Evolutionary conservation across 1,139 yeast species (phyloP).

Genomic region (Maudiozyma humilis): DNA sequence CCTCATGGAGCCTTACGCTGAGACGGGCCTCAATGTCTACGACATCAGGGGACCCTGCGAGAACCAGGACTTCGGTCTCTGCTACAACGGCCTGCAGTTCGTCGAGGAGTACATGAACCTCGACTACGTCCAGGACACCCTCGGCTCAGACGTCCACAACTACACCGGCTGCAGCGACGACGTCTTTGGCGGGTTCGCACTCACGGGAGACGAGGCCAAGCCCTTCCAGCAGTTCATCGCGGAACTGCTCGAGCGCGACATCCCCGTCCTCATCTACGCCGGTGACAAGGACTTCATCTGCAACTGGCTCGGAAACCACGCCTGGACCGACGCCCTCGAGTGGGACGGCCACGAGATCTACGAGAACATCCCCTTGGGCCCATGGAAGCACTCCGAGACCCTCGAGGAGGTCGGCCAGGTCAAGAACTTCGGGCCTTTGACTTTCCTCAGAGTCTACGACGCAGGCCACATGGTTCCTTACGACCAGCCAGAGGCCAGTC

Average conservation of each 20-base stretch:
- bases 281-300: slow-evolving; percentile 84
- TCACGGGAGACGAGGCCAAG: slow-evolving; percentile 87
- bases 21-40: slow-evolving; percentile 85
- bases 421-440: slow-evolving; percentile 45
- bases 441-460: slow-evolving; percentile 53
- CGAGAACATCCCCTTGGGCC: slow-evolving; percentile 34
- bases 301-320: slow-evolving; percentile 79
- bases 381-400: slow-evolving; percentile 32
- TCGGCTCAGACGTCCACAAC: slow-evolving; percentile 83
- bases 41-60: slow-evolving; percentile 86
- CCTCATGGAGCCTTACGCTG: slow-evolving; percentile 76
- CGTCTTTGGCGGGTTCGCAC: slow-evolving; percentile 67
- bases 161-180: slow-evolving; percentile 81
- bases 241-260: slow-evolving; percentile 45
- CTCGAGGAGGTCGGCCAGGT: slow-evolving; percentile 45
- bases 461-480: slow-evolving; percentile 75
- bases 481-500: slow-evolving; percentile 67
- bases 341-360: slow-evolving; percentile 58
- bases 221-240: slow-evolving; percentile 61
- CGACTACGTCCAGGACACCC: slow-evolving; percentile 59
- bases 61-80: slow-evolving; percentile 45
- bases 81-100: slow-evolving; percentile 64
- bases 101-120: slow-evolving; percentile 62
- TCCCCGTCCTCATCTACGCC: slow-evolving; percentile 70
- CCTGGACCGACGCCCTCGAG: slow-evolving; percentile 63